These are phyloP conservation scores for Drechslerella dactyloides DNA, from an alignment of 2,329 filamentous ascomycete species.

Conservation along the genomic window DNA sequence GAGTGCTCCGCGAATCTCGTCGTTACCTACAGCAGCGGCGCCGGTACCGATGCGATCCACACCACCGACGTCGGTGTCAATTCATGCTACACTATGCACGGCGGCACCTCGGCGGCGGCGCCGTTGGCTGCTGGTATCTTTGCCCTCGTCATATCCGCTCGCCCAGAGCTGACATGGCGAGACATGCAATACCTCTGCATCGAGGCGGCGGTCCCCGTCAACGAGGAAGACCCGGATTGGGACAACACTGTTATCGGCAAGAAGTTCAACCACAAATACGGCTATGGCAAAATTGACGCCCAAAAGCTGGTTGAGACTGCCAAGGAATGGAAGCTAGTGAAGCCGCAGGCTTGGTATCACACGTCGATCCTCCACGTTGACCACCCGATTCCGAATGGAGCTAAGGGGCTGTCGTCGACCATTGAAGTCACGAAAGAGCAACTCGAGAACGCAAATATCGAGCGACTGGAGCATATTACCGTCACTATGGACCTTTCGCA, in stretches of 20 bases:
- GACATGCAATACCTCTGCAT: slow-evolving; percentile 92
- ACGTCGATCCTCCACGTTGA: slow-evolving; percentile 94
- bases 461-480: slow-evolving; percentile 89
- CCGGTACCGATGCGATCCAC: slow-evolving; percentile 80
- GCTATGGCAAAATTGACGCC: slow-evolving; percentile 93
- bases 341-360: slow-evolving; percentile 93
- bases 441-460: slow-evolving; percentile 81
- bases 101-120: slow-evolving; percentile 93
- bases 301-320: slow-evolving; percentile 83
- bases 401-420: slow-evolving; percentile 76
- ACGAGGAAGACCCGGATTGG: slow-evolving; percentile 77
- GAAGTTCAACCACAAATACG: slow-evolving; percentile 91
- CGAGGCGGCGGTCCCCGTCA: slow-evolving; percentile 80
- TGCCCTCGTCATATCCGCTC: slow-evolving; percentile 81
- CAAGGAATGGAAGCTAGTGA: slow-evolving; percentile 83
- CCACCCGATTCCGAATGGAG: slow-evolving; percentile 81
- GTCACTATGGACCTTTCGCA: slow-evolving; percentile 97
- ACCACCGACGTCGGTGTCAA: slow-evolving; percentile 92
- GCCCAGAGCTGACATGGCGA: slow-evolving; percentile 88
- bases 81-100: slow-evolving; percentile 79
- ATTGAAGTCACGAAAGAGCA: slow-evolving; percentile 83
- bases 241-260: slow-evolving; percentile 79
- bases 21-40: slow-evolving; percentile 94
- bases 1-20: slow-evolving; percentile 93
- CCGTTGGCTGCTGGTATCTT: slow-evolving; percentile 91